Base-by-base conservation (phyloP, 306 rosid species). In the Senna tora region DNA sequence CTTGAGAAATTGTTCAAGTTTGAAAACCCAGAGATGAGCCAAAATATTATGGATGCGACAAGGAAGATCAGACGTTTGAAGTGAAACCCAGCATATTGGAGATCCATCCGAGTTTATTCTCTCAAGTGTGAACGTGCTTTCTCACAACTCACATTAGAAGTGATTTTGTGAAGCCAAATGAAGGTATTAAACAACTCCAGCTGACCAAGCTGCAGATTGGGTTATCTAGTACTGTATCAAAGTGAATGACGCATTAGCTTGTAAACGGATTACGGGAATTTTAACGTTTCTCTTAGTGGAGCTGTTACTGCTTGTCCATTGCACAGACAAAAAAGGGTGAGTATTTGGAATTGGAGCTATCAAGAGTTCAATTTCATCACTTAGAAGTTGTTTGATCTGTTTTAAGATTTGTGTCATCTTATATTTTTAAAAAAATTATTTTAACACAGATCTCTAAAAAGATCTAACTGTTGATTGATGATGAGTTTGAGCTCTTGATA, bases 1-100 rank as follows among this genome's bases (percentile, higher is more conserved):
- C 96, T 91, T 15, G 89, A 83, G 60, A 91, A 89, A 72, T 73
- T 91, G 78, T 82, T 94, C 45, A 78, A 77, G 80, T 71, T 91
- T 58, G 72, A 87, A 78, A 89, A 89, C 79, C 87, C 81, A 3
- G 96, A 86, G 83, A 86, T 87, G 42, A 80, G 84, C 81, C 90
- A 89, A 80, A 86, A 75, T 85, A 77, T 91, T 20, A 39, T 86
- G 7, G 79, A 80, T 53, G 78, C 88, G 13, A 66, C 97, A 20
- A 85, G 81, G 81, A 87, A 86, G 73, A 84, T 89, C 75, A 84
- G 75, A 81, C 79, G 84, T 20, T 64, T 94, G 84, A 73, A 83
- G 79, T 94, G 89, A 86, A 73, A 20, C 20, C 20, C 16, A 42
- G 16, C 68, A 30, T 4, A 5, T 55, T 1, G 67, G 45, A 67